Base-by-base conservation (phyloP, 495 filamentous ascomycete species). In the Penicillium longicatenatum region DNA sequence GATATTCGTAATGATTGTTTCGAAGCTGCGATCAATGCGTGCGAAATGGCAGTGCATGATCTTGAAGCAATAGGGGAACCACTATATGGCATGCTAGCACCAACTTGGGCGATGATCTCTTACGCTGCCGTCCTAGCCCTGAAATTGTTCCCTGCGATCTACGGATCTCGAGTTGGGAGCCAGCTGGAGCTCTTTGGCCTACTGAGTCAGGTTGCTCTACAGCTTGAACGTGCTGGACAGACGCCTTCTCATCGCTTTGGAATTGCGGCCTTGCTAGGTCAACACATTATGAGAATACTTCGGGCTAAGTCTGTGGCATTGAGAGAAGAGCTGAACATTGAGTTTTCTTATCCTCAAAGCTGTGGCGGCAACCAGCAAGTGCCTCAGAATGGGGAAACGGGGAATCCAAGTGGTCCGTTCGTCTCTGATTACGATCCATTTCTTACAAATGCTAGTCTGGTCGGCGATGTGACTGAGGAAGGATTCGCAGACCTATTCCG, bases 1-100 rank as follows among this genome's bases (percentile, higher is more conserved):
- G 65, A 74, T 30, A 67, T 84, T 51, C 73, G 66, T 6, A 64
- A 81, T 6, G 72, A 80, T 16, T 65, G 69, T 16, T 75, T 80
- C 22, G 63, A 73, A 6, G 62, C 71, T 17, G 73, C 78, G 2
- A 71, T 79, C 0, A 44, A 67, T 49, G 58, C 47, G 35, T 69
- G 66, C 20, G 68, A 69, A 48, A 19, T 63, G 1, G 63, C 68
- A 6, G 68, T 71, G 2, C 55, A 47, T 12, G 68, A 69, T 31
- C 35, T 71, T n/a, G 31, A 62, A 16, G 26, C 5, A 2, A 59
- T 64, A 0, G 66, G 64, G 19, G 66, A 71, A 16, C 66, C 69
- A 26, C 26, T 69, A 26, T 71, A 69, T 20, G 67, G 63, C 35
- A 67, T 71, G 66, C 55, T 71, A 17, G 61, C 69, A n/a, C 68